These are phyloP conservation scores for Peronospora farinosa DNA, from an alignment of 352 stramenopile genomes.

Conservation along the genomic window DNA sequence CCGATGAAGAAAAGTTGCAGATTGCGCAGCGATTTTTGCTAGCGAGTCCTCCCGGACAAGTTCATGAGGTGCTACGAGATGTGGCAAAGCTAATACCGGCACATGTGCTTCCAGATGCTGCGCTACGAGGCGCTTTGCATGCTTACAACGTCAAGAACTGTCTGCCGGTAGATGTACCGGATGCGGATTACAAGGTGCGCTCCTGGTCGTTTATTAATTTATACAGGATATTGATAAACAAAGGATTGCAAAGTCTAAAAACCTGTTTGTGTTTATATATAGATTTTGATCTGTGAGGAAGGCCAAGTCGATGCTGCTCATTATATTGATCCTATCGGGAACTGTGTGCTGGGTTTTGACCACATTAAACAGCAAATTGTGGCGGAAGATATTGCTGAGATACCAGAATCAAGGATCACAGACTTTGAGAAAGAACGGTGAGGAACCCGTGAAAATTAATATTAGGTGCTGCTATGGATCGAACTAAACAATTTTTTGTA, in stretches of 20 bases:
- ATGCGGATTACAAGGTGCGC: slow-evolving; percentile 69
- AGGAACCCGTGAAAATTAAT: slow-evolving; percentile 38
- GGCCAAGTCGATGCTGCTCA: slow-evolving; percentile 73
- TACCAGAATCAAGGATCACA: slow-evolving; percentile 33
- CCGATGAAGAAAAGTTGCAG: slow-evolving; percentile 85
- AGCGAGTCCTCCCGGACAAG: slow-evolving; percentile 84
- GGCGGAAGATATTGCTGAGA: slow-evolving; percentile 40
- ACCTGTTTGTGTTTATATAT: slow-evolving; percentile 2
- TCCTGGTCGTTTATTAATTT: not conserved
- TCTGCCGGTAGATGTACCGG: slow-evolving; percentile 59
- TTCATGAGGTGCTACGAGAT: slow-evolving; percentile 83
- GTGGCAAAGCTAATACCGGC: slow-evolving; percentile 76
- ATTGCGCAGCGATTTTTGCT: slow-evolving; percentile 87
- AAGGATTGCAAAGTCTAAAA: not conserved
- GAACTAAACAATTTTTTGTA: slow-evolving; percentile 2
- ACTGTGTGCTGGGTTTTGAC: slow-evolving; percentile 78
- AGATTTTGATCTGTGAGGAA: slow-evolving; percentile 80
- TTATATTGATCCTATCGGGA: slow-evolving; percentile 78
- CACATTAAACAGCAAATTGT: slow-evolving; percentile 76
- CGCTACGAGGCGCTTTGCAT: slow-evolving; percentile 63
- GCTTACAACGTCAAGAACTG: slow-evolving; percentile 74
- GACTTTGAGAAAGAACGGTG: slow-evolving; percentile 71
- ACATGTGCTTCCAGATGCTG: slow-evolving; percentile 60
- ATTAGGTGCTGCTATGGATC: not conserved
- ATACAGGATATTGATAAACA: not conserved